These are phyloP conservation scores for Periconia sp. DNA, from an alignment of 2,329 filamentous ascomycete species.

Conservation along the genomic window DNA sequence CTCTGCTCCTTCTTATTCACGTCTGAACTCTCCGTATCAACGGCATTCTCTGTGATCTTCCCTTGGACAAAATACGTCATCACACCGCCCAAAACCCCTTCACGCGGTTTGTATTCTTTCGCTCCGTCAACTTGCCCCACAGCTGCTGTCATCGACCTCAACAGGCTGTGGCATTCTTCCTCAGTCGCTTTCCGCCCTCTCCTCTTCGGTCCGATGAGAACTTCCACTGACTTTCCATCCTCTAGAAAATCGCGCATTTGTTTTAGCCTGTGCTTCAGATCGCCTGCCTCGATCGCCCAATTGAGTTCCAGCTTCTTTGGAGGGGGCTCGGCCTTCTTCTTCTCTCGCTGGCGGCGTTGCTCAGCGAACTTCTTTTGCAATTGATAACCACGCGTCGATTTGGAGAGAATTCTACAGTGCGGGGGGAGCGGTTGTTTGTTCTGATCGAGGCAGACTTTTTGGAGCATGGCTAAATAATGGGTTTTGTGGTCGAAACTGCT, in stretches of 20 bases:
- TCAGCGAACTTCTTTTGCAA: constrained; percentile 50
- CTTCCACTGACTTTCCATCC: constrained; percentile 75
- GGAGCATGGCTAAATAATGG: constrained; percentile 52
- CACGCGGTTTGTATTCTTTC: constrained; percentile 23
- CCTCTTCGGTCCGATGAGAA: constrained; percentile 70
- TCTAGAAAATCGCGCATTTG: constrained; percentile 67
- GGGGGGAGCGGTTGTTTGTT: no score
- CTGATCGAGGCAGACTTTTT: neutral
- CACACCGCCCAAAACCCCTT: constrained; percentile 32
- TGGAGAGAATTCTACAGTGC: constrained; percentile 68
- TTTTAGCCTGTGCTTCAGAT: constrained; percentile 61
- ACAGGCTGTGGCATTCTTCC: constrained; percentile 59
- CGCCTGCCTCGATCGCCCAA: constrained; percentile 79
- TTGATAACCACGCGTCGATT: constrained; percentile 50
- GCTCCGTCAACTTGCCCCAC: constrained; percentile 42
- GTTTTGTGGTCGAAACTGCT: constrained; percentile 50
- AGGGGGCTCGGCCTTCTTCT: constrained; percentile 23
- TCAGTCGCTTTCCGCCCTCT: constrained; percentile 60
- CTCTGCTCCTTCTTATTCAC: constrained; percentile 3
- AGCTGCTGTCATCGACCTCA: constrained; percentile 54
- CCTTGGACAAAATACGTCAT: constrained; percentile 38
- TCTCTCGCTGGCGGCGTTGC: constrained; percentile 45
- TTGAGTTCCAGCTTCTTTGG: constrained; percentile 84
- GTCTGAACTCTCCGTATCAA: constrained; percentile 1
- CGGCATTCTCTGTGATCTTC: constrained; percentile 19